Percentiles rank a stretch among this genome's conserved stretches.
Evolutionary conservation across 306 rosid genomes (phyloP).

Genomic region (Trichosanthes cucumerina): DNA sequence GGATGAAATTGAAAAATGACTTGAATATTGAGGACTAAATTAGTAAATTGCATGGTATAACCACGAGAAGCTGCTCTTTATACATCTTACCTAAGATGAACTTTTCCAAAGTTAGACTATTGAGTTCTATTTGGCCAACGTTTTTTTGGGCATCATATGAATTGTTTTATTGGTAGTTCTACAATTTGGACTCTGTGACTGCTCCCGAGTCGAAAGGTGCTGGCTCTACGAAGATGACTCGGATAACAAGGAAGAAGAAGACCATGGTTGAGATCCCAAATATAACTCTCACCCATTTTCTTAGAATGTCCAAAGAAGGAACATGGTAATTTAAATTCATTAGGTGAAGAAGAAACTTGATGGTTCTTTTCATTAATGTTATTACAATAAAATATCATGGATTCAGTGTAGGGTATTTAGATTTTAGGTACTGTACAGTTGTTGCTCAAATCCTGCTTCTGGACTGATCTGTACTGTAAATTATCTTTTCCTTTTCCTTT

Average conservation of each 20-base stretch:
- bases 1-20: not conserved
- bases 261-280: slow-evolving; percentile 41
- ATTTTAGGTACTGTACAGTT: not conserved
- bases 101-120: not conserved
- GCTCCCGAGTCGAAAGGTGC: slow-evolving; percentile 21
- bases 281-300: slow-evolving; percentile 53
- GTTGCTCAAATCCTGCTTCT: not conserved
- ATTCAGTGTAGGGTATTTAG: not conserved
- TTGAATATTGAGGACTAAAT: not conserved
- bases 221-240: slow-evolving; percentile 44
- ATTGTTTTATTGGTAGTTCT: slow-evolving; percentile 45
- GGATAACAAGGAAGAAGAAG: slow-evolving; percentile 51
- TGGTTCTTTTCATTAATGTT: not conserved
- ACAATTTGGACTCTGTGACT: slow-evolving; percentile 63
- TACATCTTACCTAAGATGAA: not conserved
- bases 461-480: not conserved
- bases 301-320: slow-evolving; percentile 85
- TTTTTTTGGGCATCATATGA: not conserved
- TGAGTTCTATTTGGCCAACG: not conserved
- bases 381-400: not conserved
- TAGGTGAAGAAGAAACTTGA: not conserved
- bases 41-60: not conserved
- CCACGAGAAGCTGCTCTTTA: not conserved
- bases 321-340: slow-evolving; percentile 41
- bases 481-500: too few species aligned